A percentile compares a stretch with the other conserved stretches of the same genome.
These are phyloP conservation scores for Powellomyces hirtus DNA, from an alignment of 192 early-diverging fungal genomes.

Conservation along the genomic window DNA sequence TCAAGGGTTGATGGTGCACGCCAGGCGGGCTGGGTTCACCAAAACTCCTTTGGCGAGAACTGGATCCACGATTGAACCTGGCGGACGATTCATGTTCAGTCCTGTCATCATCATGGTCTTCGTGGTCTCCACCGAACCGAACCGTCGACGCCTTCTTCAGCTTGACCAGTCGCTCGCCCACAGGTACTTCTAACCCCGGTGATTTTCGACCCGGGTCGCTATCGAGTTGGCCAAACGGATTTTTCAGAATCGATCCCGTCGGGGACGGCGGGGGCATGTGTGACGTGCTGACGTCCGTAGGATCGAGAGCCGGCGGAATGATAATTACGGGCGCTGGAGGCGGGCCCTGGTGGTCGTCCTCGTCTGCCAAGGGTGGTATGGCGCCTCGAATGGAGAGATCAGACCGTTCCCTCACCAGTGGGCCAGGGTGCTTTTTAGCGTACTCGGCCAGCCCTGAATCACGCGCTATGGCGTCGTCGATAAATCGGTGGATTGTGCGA, in stretches of 20 bases:
- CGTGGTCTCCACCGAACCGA: background rate
- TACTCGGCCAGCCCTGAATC: slow-evolving; percentile 5
- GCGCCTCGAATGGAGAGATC: slow-evolving; percentile 14
- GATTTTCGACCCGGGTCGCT: background rate
- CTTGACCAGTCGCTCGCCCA: background rate
- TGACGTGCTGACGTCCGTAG: background rate
- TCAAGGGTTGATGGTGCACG: background rate
- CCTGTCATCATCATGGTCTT: background rate
- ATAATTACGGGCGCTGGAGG: background rate
- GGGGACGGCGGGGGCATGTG: slow-evolving; percentile 3
- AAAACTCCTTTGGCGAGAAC: background rate
- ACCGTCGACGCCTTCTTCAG: slow-evolving; percentile 1
- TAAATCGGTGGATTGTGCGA: slow-evolving; percentile 41
- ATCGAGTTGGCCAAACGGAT: background rate
- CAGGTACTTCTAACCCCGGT: background rate
- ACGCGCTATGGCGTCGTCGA: slow-evolving; percentile 30
- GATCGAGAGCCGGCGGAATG: background rate
- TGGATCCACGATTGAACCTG: background rate
- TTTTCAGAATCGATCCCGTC: slow-evolving; percentile 8
- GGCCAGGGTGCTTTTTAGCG: background rate
- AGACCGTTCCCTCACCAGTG: slow-evolving; percentile 2
- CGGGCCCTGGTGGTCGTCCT: background rate
- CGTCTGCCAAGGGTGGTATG: slow-evolving; percentile 8
- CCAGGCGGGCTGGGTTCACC: background rate
- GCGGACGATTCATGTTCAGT: background rate